Conservation (phyloP, 2,329 filamentous ascomycete species). For the Scytalidium sp. region DNA sequence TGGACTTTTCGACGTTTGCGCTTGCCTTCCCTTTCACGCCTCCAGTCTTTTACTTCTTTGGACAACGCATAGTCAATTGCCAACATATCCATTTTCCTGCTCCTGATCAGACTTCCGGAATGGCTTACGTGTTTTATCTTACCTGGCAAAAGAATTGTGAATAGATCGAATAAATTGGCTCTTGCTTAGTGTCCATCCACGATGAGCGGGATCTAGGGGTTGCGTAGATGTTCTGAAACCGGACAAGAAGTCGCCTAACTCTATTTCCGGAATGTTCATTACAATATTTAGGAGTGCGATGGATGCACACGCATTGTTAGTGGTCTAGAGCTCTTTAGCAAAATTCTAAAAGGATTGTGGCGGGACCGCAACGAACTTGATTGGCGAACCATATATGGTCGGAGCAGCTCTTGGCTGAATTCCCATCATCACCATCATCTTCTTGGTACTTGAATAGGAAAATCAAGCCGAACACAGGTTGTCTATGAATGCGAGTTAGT, state of each 20-base stretch:
- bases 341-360: not conserved
- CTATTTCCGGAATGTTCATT: conserved; percentile 71
- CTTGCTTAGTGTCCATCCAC: conserved; percentile 72
- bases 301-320: conserved; percentile 85
- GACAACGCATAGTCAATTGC: conserved; percentile 63
- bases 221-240: conserved; percentile 72
- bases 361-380: conserved; percentile 52
- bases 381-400: conserved; percentile 89
- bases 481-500: conserved; percentile 42
- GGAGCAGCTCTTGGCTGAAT: conserved; percentile 52
- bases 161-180: conserved; percentile 75
- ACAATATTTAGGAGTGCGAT: conserved; percentile 89
- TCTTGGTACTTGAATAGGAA: conserved; percentile 76
- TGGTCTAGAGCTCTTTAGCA: conserved; percentile 50
- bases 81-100: conserved; percentile 71
- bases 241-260: conserved; percentile 67
- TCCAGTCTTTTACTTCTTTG: conserved; percentile 35
- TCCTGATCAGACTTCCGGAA: not conserved
- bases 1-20: conserved; percentile 37
- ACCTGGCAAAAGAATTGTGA: conserved; percentile 85
- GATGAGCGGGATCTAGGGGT: conserved; percentile 64
- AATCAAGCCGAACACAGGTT: conserved; percentile 80
- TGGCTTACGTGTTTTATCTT: conserved; percentile 21
- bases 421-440: conserved; percentile 43
- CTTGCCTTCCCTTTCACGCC: conserved; percentile 33